phyloP scores from a whole-genome alignment of 2,329 filamentous ascomycete species.

The Celoporthe dispersa region DNA sequence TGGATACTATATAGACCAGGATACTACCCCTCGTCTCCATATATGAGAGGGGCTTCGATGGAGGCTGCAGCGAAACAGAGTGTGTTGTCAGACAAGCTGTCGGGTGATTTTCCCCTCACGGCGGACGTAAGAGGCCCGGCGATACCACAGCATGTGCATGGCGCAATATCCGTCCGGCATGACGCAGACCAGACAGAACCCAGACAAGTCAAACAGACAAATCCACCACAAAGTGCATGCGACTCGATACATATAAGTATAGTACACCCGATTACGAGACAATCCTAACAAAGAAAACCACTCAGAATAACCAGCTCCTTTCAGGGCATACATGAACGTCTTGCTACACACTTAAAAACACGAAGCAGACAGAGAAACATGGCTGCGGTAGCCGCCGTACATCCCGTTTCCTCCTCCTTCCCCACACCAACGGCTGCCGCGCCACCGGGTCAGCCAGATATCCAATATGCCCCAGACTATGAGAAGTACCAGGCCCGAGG shows the following conservation, averaged over 20 bases:
- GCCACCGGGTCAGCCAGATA: conserved; percentile 59
- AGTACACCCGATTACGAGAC: background rate
- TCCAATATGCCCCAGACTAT: conserved; percentile 58
- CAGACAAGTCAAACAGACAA: background rate
- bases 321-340: background rate
- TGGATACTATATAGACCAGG: background rate
- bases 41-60: background rate
- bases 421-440: conserved; percentile 30
- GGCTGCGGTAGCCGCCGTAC: conserved; percentile 14
- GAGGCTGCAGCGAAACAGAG: background rate
- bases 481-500: conserved; percentile 57
- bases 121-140: background rate
- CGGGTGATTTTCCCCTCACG: conserved; percentile 1
- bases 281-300: background rate
- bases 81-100: background rate
- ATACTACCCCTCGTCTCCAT: background rate
- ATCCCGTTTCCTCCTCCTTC: conserved; percentile 14
- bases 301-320: background rate
- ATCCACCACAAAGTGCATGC: background rate
- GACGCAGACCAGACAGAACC: conserved; percentile 15
- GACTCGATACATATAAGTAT: background rate
- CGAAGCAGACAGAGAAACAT: background rate
- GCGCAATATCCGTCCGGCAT: conserved; percentile 24
- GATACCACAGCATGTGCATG: conserved; percentile 5
- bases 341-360: background rate